These are phyloP conservation scores for Daldinia sp. DNA, from an alignment of 2,329 filamentous ascomycete genomes.

Conservation along the genomic window DNA sequence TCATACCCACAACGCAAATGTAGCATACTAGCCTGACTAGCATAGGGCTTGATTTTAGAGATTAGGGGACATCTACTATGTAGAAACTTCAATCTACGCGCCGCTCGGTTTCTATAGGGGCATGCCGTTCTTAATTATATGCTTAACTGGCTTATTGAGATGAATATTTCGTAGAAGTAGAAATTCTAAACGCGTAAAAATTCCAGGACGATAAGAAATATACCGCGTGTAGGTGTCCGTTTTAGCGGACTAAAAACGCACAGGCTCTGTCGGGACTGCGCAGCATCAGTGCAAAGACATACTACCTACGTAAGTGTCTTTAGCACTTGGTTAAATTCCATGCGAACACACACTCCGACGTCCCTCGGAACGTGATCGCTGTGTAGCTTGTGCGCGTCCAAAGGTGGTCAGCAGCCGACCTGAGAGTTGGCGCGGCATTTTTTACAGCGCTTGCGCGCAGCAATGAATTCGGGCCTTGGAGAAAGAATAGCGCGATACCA, in stretches of 20 bases:
- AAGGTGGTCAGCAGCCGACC: neutral
- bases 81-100: neutral
- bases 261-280: neutral
- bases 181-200: constrained; percentile 5
- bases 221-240: neutral
- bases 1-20: constrained; percentile 8
- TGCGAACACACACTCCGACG: constrained; percentile 12
- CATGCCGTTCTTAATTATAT: neutral
- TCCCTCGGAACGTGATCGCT: neutral
- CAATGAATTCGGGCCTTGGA: constrained; percentile 10
- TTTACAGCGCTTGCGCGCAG: constrained; percentile 18
- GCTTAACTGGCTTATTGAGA: neutral
- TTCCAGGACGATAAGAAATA: neutral
- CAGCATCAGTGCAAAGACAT: neutral
- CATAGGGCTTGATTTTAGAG: neutral
- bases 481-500: neutral
- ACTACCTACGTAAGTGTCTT: neutral
- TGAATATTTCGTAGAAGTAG: constrained; percentile 9
- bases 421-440: constrained; percentile 7
- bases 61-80: neutral
- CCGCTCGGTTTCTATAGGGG: neutral
- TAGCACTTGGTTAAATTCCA: constrained; percentile 1
- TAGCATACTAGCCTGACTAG: neutral
- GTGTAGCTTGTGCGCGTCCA: neutral
- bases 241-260: neutral